phyloP scores from a whole-genome alignment of 306 rosid genomes.

The Gynostemma pentaphyllum region DNA sequence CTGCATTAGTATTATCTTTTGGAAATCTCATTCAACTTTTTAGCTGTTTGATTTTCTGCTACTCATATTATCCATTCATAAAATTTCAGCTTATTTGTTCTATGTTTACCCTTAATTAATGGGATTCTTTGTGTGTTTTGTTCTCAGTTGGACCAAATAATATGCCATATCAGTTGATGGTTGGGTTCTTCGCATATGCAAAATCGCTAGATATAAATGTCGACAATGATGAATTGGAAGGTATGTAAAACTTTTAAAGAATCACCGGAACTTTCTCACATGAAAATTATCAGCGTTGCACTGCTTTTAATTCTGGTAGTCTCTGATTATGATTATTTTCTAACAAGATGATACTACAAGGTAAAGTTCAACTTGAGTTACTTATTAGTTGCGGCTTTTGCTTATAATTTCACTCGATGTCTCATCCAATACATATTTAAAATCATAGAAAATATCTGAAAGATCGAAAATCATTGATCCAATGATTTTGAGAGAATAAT shows the following conservation, averaged over 20 bases:
- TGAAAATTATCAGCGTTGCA: background rate
- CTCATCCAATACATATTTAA: background rate
- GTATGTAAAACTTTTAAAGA: too few relatives aligned
- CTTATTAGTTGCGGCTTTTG: background rate
- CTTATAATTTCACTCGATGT: too few relatives aligned
- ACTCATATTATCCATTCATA: background rate
- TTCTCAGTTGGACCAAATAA: slow-evolving; percentile 71
- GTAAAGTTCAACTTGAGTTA: background rate
- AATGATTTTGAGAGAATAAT: too few relatives aligned
- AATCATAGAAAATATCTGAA: background rate
- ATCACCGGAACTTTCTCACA: background rate
- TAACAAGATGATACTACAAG: background rate
- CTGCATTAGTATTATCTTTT: background rate
- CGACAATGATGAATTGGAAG: slow-evolving; percentile 77
- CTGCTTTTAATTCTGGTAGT: background rate
- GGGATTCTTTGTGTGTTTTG: slow-evolving; percentile 14
- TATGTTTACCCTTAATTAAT: background rate
- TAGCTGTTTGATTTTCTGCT: background rate
- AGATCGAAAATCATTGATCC: background rate
- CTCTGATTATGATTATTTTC: background rate
- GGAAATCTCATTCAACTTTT: slow-evolving; percentile 1
- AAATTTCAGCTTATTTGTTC: background rate
- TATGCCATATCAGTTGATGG: slow-evolving; percentile 92
- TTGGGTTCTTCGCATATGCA: slow-evolving; percentile 85
- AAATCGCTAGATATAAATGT: slow-evolving; percentile 64